Base-by-base conservation (phyloP, 1,284 basidiomycete genomes). In the Garcileccinum viscosum region DNA sequence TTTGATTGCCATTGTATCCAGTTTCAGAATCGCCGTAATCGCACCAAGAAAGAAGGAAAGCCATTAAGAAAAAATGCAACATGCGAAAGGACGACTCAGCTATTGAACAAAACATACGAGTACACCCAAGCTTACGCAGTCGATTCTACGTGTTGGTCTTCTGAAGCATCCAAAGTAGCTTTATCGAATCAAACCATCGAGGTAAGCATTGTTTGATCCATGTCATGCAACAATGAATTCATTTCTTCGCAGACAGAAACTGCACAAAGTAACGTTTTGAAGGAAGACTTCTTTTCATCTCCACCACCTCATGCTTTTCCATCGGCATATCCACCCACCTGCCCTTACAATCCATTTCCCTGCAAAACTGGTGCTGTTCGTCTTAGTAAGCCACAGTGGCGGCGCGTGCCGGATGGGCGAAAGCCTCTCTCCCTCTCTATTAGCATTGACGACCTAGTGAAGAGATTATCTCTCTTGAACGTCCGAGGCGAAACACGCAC, bases 1-100 rank as follows among this genome's bases (percentile, higher is more conserved):
- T 4, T 61, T 33, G 24, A 59, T 5, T n/a, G 27, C 66, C 3
- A 24, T 1, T 8, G 9, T 42, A 4, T 14, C 0, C 6, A 75
- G 74, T 75, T 75, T 7, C 74, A 75, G 53, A 77, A 75, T 15
- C 74, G 75, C 3, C 76, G 73, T 4, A 78, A 59, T 53, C 73
- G 74, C 5, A 74, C 47, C 5, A 78, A 66, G 40, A 75, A 50
- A 11, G 70, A 65, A 15, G 64, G 53, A 0, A 67, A 60, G 60
- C 0, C 2, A 0, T 6, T 72, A 44, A 59, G 8, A 24, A 75
- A 64, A 37, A 74, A 63, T 7, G n/a, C 58, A 1, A 14, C 19
- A 4, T 27, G 7, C 0, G 64, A 66, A 5, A 7, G 30, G 0
- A 61, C 24, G 0, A 59, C 15, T 5, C 44, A 35, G 27, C 12